These are phyloP conservation scores for Xanthoparmelia taractica DNA, from an alignment of 495 filamentous ascomycete species.

Conservation along the genomic window DNA sequence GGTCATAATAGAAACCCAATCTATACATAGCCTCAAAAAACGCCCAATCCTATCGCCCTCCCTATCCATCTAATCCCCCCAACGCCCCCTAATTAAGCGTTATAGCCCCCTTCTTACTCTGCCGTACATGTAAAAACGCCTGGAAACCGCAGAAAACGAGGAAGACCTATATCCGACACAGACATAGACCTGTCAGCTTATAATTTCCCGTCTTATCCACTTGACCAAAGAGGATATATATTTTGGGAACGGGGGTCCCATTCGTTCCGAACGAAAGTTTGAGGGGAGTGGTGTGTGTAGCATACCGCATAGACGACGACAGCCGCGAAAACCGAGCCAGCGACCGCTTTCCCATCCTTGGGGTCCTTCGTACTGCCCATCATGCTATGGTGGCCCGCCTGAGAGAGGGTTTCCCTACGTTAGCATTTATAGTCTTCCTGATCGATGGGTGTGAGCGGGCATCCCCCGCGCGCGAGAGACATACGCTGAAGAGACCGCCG, in stretches of 20 bases:
- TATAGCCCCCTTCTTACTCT: constrained; percentile 74
- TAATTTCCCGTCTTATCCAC: too few relatives aligned
- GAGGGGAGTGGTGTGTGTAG: neutral
- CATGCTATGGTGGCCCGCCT: constrained; percentile 69
- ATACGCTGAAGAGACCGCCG: constrained; percentile 67
- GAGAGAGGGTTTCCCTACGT: neutral
- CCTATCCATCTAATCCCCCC: neutral
- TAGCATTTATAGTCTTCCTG: neutral
- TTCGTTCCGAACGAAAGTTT: neutral
- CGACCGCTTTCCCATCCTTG: constrained; percentile 64
- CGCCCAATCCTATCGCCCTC: neutral
- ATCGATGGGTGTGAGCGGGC: too few relatives aligned
- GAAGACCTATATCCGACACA: constrained; percentile 57
- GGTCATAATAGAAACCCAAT: constrained; percentile 2
- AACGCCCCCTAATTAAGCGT: constrained; percentile 46
- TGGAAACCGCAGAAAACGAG: constrained; percentile 85
- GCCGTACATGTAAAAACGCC: constrained; percentile 68
- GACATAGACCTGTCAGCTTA: neutral
- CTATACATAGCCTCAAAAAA: neutral
- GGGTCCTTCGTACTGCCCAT: constrained; percentile 69
- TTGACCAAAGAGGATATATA: too few relatives aligned
- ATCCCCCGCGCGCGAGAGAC: constrained; percentile 15
- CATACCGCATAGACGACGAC: constrained; percentile 80
- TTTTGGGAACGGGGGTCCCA: too few relatives aligned
- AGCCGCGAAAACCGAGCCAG: constrained; percentile 72